Percentiles rank a stretch among this genome's conserved stretches.
These are phyloP conservation scores for Colletotrichum australisinense DNA, from an alignment of 2,329 filamentous ascomycete species.

Conservation along the genomic window DNA sequence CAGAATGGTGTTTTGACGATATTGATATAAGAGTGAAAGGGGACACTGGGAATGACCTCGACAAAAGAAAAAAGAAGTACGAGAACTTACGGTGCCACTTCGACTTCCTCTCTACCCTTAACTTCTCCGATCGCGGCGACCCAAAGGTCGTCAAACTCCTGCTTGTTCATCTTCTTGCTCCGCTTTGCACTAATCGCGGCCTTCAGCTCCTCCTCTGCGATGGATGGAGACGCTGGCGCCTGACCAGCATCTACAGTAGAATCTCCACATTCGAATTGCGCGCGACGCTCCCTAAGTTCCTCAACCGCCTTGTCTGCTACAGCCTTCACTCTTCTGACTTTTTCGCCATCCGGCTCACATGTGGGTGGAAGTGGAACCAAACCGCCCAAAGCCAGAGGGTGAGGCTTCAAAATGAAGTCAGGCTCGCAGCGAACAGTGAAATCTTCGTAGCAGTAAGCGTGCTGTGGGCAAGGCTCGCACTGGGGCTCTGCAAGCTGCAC, in stretches of 20 bases:
- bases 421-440: constrained; percentile 84
- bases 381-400: constrained; percentile 85
- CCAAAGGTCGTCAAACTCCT: constrained; percentile 94
- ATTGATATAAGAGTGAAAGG: constrained; percentile 1
- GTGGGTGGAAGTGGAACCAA: constrained; percentile 87
- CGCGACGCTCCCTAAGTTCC: constrained; percentile 84
- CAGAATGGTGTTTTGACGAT: constrained; percentile 54
- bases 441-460: constrained; percentile 88
- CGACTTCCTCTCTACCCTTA: constrained; percentile 69
- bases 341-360: constrained; percentile 95
- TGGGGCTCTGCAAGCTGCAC: constrained; percentile 77
- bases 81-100: constrained; percentile 67
- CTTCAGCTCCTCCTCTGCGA: constrained; percentile 80
- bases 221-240: constrained; percentile 66
- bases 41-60: no score
- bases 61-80: constrained; percentile 28
- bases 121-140: constrained; percentile 79
- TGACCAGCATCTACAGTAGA: constrained; percentile 71
- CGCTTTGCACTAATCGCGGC: constrained; percentile 79
- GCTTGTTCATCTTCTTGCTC: constrained; percentile 84
- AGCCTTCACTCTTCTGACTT: constrained; percentile 85
- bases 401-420: constrained; percentile 86
- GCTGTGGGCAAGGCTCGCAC: constrained; percentile 90
- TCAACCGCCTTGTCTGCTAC: constrained; percentile 91
- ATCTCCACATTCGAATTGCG: constrained; percentile 91